Percentiles rank a stretch among this genome's conserved stretches.
These are phyloP conservation scores for Persicaria maculosa DNA, from an alignment of 148 eudicot species.

Conservation along the genomic window DNA sequence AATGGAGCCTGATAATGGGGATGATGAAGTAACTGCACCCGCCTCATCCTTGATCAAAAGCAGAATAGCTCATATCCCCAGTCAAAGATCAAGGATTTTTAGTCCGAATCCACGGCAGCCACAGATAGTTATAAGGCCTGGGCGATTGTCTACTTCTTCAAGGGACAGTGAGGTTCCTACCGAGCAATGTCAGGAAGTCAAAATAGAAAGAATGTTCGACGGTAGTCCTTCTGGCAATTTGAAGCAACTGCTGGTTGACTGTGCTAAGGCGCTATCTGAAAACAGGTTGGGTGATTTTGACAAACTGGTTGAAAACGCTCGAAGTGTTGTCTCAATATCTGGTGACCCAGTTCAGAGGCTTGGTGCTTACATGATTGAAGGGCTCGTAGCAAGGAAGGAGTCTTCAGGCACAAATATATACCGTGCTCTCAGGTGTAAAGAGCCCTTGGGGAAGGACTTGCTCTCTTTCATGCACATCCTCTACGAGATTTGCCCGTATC, in stretches of 20 bases:
- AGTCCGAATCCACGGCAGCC: not conserved
- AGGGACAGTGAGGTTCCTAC: not conserved
- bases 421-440: slow-evolving; percentile 41
- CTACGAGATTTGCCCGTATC: slow-evolving; percentile 51
- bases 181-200: not conserved
- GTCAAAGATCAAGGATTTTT: slow-evolving; percentile 7
- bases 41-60: slow-evolving; percentile 1
- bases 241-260: slow-evolving; percentile 35
- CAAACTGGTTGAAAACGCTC: slow-evolving; percentile 40
- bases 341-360: slow-evolving; percentile 55
- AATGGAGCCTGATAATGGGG: slow-evolving; percentile 8
- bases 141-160: not conserved
- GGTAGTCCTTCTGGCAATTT: slow-evolving; percentile 28
- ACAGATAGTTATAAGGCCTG: not conserved
- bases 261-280: slow-evolving; percentile 47
- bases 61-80: not conserved
- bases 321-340: slow-evolving; percentile 45
- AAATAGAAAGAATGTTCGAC: slow-evolving; percentile 27
- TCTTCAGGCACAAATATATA: slow-evolving; percentile 51
- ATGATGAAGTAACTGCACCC: slow-evolving; percentile 10
- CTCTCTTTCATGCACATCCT: slow-evolving; percentile 48
- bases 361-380: slow-evolving; percentile 63
- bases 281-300: slow-evolving; percentile 24
- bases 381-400: slow-evolving; percentile 40
- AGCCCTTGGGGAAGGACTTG: slow-evolving; percentile 37